phyloP scores from a whole-genome alignment of 352 stramenopile species.

The Globisporangium acanthophoron region DNA sequence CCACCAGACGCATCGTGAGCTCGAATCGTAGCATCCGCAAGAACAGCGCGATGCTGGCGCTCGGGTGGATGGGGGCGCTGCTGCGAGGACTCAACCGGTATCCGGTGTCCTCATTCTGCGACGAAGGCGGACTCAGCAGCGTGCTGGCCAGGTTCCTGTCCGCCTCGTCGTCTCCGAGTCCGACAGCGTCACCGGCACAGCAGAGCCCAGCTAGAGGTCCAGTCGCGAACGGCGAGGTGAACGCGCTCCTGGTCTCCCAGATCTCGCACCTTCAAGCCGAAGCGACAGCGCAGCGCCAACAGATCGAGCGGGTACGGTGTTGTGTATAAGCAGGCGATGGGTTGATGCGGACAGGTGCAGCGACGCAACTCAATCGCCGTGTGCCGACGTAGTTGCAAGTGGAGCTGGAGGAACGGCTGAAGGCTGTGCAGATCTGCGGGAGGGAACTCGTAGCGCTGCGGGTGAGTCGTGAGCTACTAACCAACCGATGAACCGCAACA shows the following conservation, averaged over 20 bases:
- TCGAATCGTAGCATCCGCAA: slow-evolving; percentile 46
- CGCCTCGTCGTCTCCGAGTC: not conserved
- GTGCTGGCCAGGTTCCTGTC: slow-evolving; percentile 35
- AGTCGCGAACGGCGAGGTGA: slow-evolving; percentile 1
- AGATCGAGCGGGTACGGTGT: slow-evolving; percentile 26
- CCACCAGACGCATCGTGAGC: slow-evolving; percentile 48
- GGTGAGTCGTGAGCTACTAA: slow-evolving; percentile 17
- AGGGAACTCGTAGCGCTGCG: slow-evolving; percentile 52
- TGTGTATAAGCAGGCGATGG: no score
- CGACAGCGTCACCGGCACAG: slow-evolving; percentile 4
- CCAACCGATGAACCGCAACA: not conserved
- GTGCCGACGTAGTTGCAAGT: slow-evolving; percentile 36
- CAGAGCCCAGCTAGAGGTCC: not conserved
- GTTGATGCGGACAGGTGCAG: not conserved
- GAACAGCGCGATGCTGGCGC: slow-evolving; percentile 19
- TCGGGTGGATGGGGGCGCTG: slow-evolving; percentile 62
- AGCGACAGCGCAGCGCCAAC: slow-evolving; percentile 34
- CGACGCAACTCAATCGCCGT: slow-evolving; percentile 7
- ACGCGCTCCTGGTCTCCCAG: slow-evolving; percentile 29
- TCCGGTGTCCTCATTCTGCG: slow-evolving; percentile 65
- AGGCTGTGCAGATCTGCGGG: slow-evolving; percentile 54
- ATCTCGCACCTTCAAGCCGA: slow-evolving; percentile 45
- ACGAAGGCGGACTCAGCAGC: slow-evolving; percentile 58
- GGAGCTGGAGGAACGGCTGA: slow-evolving; percentile 47
- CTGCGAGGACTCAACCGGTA: slow-evolving; percentile 66